phyloP scores from a whole-genome alignment of 2,329 filamentous ascomycete species.

The Claviceps capensis region DNA sequence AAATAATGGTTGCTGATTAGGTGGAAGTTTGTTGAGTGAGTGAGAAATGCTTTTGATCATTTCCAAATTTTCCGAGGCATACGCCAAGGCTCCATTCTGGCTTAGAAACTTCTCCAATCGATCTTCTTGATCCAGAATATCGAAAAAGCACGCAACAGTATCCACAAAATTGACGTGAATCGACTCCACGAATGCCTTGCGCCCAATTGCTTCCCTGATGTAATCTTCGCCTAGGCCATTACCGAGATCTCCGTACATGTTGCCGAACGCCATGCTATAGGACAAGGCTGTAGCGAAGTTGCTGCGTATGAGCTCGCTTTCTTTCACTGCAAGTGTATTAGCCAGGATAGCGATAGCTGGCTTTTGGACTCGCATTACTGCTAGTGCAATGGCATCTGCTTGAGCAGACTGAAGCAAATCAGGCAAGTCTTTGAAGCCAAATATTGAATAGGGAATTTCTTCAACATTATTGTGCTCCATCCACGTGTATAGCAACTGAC shows the following conservation, averaged over 20 bases:
- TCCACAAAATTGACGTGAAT: conserved; percentile 60
- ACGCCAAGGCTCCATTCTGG: conserved; percentile 41
- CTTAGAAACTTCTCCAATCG: conserved; percentile 54
- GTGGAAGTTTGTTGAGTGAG: conserved; percentile 51
- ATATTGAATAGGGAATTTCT: conserved; percentile 74
- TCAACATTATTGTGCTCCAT: conserved; percentile 51
- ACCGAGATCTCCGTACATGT: conserved; percentile 17
- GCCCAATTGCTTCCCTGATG: conserved; percentile 56
- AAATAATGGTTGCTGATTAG: conserved; percentile 80
- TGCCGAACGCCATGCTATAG: conserved; percentile 60
- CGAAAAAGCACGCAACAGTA: conserved; percentile 64
- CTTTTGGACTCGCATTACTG: conserved; percentile 68
- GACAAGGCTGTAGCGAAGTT: conserved; percentile 70
- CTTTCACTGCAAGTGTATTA: conserved; percentile 36
- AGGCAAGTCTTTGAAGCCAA: conserved; percentile 57
- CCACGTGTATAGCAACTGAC: conserved; percentile 88
- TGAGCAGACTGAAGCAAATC: conserved; percentile 59
- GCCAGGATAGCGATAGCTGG: conserved; percentile 48
- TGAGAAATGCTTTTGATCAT: conserved; percentile 57
- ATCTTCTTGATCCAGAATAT: conserved; percentile 64
- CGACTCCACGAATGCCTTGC: conserved; percentile 46
- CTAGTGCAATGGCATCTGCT: conserved; percentile 65
- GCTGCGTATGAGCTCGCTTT: conserved; percentile 43
- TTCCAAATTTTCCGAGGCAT: conserved; percentile 49
- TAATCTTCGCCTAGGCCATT: conserved; percentile 47